Conservation (phyloP, 2,329 filamentous ascomycete species). For the Fusarium napiforme region DNA sequence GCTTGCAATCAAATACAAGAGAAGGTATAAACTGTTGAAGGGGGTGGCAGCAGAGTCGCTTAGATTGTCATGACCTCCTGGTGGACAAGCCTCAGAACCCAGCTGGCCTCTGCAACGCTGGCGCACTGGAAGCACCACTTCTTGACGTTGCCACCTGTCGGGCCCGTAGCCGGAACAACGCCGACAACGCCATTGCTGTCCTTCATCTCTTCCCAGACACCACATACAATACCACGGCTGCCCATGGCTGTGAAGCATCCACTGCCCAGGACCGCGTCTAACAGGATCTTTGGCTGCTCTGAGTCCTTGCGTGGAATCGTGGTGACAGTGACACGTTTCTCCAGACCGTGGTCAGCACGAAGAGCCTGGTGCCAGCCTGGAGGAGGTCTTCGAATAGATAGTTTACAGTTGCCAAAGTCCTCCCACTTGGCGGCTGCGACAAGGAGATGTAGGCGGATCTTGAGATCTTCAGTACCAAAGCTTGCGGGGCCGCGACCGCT, state of each 20-base stretch:
- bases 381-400: constrained; percentile 84
- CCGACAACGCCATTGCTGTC: constrained; percentile 68
- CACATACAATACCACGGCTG: constrained; percentile 86
- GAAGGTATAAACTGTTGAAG: neutral
- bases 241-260: constrained; percentile 87
- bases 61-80: constrained; percentile 62
- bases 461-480: constrained; percentile 75
- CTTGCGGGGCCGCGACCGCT: constrained; percentile 67
- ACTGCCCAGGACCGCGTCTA: constrained; percentile 87
- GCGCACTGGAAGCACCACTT: constrained; percentile 73
- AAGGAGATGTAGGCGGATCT: constrained; percentile 86
- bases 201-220: constrained; percentile 83
- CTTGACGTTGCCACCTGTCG: constrained; percentile 64
- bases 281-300: constrained; percentile 69
- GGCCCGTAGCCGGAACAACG: constrained; percentile 62
- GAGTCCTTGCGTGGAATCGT: constrained; percentile 73
- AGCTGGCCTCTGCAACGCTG: constrained; percentile 63
- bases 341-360: constrained; percentile 71
- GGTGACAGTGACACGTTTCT: constrained; percentile 86
- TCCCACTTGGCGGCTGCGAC: constrained; percentile 85
- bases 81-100: constrained; percentile 67
- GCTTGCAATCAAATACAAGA: constrained; percentile 16
- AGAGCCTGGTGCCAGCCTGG: constrained; percentile 69
- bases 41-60: constrained; percentile 3
- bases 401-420: constrained; percentile 84